Evolutionary conservation across 2,329 filamentous ascomycete genomes (phyloP).

Genomic region (Penicillium brasilianum): DNA sequence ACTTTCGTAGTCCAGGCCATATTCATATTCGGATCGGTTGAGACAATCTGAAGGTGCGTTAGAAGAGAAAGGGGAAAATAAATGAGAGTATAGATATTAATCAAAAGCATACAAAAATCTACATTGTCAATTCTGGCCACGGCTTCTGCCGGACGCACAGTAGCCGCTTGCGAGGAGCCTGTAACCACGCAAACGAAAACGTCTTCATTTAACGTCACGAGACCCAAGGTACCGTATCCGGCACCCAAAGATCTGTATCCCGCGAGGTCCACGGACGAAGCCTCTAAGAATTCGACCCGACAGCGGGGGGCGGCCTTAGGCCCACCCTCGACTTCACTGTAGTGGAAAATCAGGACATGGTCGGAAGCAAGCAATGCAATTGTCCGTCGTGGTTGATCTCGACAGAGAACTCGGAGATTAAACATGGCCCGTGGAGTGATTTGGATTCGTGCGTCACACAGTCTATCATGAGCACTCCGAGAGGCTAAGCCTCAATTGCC

Average conservation of each 20-base stretch:
- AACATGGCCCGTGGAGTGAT: conserved; percentile 51
- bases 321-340: conserved; percentile 68
- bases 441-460: background rate
- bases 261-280: conserved; percentile 68
- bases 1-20: conserved; percentile 65
- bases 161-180: conserved; percentile 76
- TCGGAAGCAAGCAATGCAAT: conserved; percentile 82
- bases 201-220: conserved; percentile 82
- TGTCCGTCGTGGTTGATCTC: conserved; percentile 83
- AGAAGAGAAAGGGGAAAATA: conserved; percentile 16
- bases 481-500: conserved; percentile 11
- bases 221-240: conserved; percentile 82
- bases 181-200: conserved; percentile 92
- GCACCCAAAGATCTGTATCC: conserved; percentile 80
- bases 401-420: conserved; percentile 76
- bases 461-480: conserved; percentile 8
- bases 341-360: conserved; percentile 82
- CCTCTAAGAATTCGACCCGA: conserved; percentile 83
- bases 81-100: background rate
- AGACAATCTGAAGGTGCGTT: conserved; percentile 69
- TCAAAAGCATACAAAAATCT: conserved; percentile 67
- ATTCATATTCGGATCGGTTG: conserved; percentile 83
- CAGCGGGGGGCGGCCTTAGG: conserved; percentile 63
- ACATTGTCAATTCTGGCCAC: conserved; percentile 85
- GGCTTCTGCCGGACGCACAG: conserved; percentile 82